Evolutionary conservation across 2,329 filamentous ascomycete genomes (phyloP), one percentile per base, ranked within the genome.

Genomic region (Cladophialophora yegresii): DNA sequence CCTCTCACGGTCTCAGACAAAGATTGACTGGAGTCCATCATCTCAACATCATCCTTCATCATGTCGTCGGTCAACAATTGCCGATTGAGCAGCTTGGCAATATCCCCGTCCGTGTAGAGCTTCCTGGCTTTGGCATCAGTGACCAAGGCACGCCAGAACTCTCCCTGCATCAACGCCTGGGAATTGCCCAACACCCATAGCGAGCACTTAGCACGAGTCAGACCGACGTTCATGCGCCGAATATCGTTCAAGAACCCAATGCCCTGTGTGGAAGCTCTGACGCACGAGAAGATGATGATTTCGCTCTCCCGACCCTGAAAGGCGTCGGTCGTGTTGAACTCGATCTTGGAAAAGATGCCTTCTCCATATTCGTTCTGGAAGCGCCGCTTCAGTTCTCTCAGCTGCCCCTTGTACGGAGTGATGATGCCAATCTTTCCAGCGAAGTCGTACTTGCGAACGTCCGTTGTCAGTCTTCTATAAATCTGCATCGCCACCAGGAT

Each of bases 191-290:
- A 84, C 63, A 99, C 93, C 91, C 93, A 99, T 9, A 99, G 84
- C 36, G 93, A 97, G 9, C 91, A 96, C 77, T 96, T 97, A 4
- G 95, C 96, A 82, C 95, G 89, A 23, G 95, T 99, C 65, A 99
- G 83, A 80, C 95, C 95, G 73, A 99, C 95, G 77, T 99, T 99
- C 96, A 99, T 98, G 83, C 95, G 93, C 64, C 95, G 88, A 74
- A 99, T 96, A 76, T 99, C 95, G 61, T 91, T 90, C 85, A 99
- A 89, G 86, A 99, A 99, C 83, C 95, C 95, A 73, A 99, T 96
- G 72, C 93, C 92, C 7, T 89, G 90, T n/a, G 91, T 86, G 32
- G 90, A 93, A 23, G 95, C 93, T 79, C 95, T 89, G 66, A 99
- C 95, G 77, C 96, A 99, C 47, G 95, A 98, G 80, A 99, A 99